Evolutionary conservation across 2,329 filamentous ascomycete genomes (phyloP).

Genomic region (Neodidymelliopsis sp.): DNA sequence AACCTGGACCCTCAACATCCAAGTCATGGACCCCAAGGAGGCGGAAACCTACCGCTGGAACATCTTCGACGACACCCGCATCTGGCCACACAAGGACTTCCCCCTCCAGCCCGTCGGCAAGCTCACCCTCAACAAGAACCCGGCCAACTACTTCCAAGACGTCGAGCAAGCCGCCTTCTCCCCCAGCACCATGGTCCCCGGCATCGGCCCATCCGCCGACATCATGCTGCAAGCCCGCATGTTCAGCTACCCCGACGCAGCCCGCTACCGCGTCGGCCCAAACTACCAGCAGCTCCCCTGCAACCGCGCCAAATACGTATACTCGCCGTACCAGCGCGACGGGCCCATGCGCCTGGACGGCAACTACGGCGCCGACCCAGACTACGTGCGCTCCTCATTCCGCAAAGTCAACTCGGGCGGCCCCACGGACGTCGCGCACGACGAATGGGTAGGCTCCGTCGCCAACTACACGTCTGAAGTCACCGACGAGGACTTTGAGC

Average conservation of each 20-base stretch:
- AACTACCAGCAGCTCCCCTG: conserved; percentile 60
- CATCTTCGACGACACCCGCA: conserved; percentile 65
- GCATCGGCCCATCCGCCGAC: conserved; percentile 68
- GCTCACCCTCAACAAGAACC: conserved; percentile 61
- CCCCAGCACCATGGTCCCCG: conserved; percentile 69
- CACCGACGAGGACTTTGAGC: conserved; percentile 60
- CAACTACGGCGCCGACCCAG: conserved; percentile 57
- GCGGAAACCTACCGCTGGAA: conserved; percentile 58
- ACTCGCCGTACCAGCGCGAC: conserved; percentile 41
- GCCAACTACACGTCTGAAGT: conserved; percentile 40
- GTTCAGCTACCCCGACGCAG: conserved; percentile 68
- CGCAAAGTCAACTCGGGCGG: conserved; percentile 8
- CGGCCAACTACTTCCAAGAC: conserved; percentile 73
- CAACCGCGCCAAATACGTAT: conserved; percentile 40
- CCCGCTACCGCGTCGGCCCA: conserved; percentile 56
- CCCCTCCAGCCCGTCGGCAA: conserved; percentile 59
- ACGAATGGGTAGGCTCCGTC: conserved; percentile 32
- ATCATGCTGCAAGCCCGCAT: conserved; percentile 67
- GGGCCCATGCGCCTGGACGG: conserved; percentile 43
- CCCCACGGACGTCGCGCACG: conserved; percentile 31
- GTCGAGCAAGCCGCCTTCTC: conserved; percentile 74
- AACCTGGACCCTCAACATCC: conserved; percentile 61
- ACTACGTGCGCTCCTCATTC: conserved; percentile 51
- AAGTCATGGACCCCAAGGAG: conserved; percentile 62
- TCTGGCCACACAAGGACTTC: conserved; percentile 61